phyloP scores from a whole-genome alignment of 2,329 filamentous ascomycete species.

The Exserohilum rostratum region DNA sequence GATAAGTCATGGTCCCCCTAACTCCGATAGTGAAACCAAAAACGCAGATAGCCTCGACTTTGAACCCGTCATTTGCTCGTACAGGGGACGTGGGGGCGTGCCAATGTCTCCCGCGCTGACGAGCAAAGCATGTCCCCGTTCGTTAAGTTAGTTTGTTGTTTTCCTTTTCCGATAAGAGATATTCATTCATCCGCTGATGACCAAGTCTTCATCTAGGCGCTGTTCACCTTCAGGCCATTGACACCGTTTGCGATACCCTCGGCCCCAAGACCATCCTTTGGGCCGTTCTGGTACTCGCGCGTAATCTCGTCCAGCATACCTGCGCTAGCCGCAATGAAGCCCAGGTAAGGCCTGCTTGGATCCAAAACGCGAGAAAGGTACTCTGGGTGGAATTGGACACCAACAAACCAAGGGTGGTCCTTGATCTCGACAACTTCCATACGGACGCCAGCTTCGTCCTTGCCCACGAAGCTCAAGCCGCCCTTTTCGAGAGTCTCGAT shows the following conservation, averaged over 20 bases:
- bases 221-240: constrained; percentile 28
- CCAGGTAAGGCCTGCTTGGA: constrained; percentile 78
- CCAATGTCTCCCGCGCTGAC: background rate
- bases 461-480: constrained; percentile 78
- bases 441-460: constrained; percentile 76
- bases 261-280: constrained; percentile 14
- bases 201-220: constrained; percentile 11
- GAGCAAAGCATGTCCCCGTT: background rate
- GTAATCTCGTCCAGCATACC: constrained; percentile 65
- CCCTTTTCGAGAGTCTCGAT: constrained; percentile 70
- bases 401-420: constrained; percentile 84
- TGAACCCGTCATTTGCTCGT: background rate
- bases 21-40: background rate
- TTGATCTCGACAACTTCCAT: constrained; percentile 85
- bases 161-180: background rate
- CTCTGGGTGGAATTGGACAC: constrained; percentile 89
- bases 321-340: constrained; percentile 80
- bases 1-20: background rate
- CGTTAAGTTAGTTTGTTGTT: too few species aligned
- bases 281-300: constrained; percentile 31
- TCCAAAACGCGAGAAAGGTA: constrained; percentile 77
- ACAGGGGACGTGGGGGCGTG: background rate
- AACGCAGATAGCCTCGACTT: background rate
- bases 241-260: constrained; percentile 35
- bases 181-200: background rate